Evolutionary conservation across 2,329 filamentous ascomycete genomes (phyloP).

Genomic region (Emergomyces pasteurianus): DNA sequence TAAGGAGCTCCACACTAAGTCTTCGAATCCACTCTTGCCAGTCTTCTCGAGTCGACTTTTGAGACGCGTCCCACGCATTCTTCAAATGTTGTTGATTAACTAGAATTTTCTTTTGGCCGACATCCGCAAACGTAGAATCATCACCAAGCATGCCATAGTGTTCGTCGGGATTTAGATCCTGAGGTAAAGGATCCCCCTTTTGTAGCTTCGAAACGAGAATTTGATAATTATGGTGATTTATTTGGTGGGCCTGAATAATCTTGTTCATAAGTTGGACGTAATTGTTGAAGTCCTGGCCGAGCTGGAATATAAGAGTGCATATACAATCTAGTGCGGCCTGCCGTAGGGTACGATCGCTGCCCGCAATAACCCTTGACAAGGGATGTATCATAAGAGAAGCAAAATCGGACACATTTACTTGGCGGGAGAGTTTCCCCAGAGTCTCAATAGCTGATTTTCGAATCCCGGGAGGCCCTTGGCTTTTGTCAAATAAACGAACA

Average conservation of each 20-base stretch:
- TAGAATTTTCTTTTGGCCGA: constrained; percentile 83
- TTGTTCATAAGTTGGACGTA: constrained; percentile 93
- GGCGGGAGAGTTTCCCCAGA: constrained; percentile 82
- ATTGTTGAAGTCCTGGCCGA: constrained; percentile 88
- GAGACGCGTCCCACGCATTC: constrained; percentile 90
- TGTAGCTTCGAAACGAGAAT: constrained; percentile 85
- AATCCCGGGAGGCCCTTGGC: constrained; percentile 65
- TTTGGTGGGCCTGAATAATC: constrained; percentile 60
- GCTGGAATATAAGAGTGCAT: constrained; percentile 87
- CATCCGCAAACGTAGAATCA: constrained; percentile 70
- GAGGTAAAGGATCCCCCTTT: constrained; percentile 87
- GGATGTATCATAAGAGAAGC: constrained; percentile 95
- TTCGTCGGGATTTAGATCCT: constrained; percentile 80
- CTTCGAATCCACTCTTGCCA: constrained; percentile 98
- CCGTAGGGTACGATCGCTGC: constrained; percentile 60
- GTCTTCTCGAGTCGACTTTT: constrained; percentile 95
- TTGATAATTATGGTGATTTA: constrained; percentile 84
- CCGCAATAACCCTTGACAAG: constrained; percentile 66
- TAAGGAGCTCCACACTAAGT: constrained; percentile 88
- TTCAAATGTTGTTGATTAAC: constrained; percentile 97
- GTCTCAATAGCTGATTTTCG: constrained; percentile 88
- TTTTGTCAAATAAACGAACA: constrained; percentile 85
- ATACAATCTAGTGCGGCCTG: constrained; percentile 83
- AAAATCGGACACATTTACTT: constrained; percentile 95
- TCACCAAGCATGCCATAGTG: constrained; percentile 67